Percentiles rank a stretch among this genome's conserved stretches.
These are phyloP conservation scores for Fonsecaea erecta DNA, from an alignment of 2,329 filamentous ascomycete genomes.

Conservation along the genomic window DNA sequence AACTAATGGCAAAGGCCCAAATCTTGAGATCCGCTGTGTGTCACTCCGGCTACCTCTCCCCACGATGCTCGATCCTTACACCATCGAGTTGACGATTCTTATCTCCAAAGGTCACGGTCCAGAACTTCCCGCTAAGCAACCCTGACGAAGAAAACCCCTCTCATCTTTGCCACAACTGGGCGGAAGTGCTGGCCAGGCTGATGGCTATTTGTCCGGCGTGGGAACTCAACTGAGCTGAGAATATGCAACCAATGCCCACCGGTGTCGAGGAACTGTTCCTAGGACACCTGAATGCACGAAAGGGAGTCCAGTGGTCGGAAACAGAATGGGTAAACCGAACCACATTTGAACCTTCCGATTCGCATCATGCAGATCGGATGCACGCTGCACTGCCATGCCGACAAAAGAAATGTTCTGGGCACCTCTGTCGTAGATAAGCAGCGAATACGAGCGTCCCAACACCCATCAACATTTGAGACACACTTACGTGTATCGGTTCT, in stretches of 20 bases:
- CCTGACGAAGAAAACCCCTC: background rate
- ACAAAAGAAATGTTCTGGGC: background rate
- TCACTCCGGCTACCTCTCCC: conserved; percentile 5
- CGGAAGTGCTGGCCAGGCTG: background rate
- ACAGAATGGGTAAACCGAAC: background rate
- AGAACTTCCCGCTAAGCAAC: conserved; percentile 4
- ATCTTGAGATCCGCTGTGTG: background rate
- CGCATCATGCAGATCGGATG: too few species aligned
- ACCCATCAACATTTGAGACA: background rate
- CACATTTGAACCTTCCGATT: background rate
- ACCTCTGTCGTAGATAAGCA: background rate
- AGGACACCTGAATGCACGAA: background rate
- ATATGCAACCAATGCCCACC: background rate
- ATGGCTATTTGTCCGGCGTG: background rate
- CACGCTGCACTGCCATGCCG: background rate
- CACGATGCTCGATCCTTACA: background rate
- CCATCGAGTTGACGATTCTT: background rate
- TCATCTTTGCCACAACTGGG: background rate
- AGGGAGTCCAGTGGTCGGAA: background rate
- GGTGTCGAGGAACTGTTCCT: background rate
- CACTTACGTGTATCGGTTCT: background rate
- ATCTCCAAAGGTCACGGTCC: background rate
- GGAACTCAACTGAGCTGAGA: background rate
- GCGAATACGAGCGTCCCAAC: background rate
- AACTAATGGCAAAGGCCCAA: background rate